Evolutionary conservation across 176 grass and related monocot species (phyloP).

Genomic region (Coix lacrymajobi): DNA sequence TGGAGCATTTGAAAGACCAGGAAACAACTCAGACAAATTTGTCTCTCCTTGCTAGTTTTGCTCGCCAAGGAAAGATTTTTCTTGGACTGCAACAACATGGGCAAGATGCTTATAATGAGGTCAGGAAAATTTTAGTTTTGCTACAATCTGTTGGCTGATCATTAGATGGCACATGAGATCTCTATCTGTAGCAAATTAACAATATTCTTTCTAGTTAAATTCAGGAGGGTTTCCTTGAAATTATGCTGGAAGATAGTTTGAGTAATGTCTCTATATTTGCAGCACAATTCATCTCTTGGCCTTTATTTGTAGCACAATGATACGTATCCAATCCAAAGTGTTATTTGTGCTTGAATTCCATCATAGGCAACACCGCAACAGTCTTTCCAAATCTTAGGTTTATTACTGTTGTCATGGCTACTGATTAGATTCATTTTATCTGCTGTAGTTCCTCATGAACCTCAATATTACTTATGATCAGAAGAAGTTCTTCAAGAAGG

Average conservation of each 20-base stretch:
- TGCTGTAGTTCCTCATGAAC: conserved; percentile 73
- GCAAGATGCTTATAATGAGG: conserved; percentile 76
- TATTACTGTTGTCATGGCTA: not conserved
- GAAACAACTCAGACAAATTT: conserved; percentile 95
- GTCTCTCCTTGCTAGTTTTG: conserved; percentile 87
- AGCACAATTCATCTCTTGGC: not conserved
- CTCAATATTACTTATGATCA: conserved; percentile 84
- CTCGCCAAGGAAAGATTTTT: conserved; percentile 77
- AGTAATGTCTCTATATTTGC: not conserved
- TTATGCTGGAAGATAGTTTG: not conserved
- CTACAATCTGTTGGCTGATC: not conserved
- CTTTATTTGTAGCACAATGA: not conserved
- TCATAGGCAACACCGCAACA: not conserved
- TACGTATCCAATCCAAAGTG: conserved; percentile 14
- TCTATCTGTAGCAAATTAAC: not conserved
- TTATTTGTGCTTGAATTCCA: not conserved
- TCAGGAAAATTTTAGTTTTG: conserved; percentile 20
- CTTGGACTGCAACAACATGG: conserved; percentile 62
- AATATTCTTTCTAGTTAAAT: not conserved
- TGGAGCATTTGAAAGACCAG: conserved; percentile 85
- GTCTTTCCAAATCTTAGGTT: not conserved
- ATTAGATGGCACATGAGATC: not conserved
- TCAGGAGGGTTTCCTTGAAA: not conserved
- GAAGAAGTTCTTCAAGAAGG: conserved; percentile 95
- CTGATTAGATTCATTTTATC: not conserved